Evolutionary conservation across 2,329 filamentous ascomycete species (phyloP), one percentile per base, ranked within the genome.

Genomic region (Leptographium galeiforme): DNA sequence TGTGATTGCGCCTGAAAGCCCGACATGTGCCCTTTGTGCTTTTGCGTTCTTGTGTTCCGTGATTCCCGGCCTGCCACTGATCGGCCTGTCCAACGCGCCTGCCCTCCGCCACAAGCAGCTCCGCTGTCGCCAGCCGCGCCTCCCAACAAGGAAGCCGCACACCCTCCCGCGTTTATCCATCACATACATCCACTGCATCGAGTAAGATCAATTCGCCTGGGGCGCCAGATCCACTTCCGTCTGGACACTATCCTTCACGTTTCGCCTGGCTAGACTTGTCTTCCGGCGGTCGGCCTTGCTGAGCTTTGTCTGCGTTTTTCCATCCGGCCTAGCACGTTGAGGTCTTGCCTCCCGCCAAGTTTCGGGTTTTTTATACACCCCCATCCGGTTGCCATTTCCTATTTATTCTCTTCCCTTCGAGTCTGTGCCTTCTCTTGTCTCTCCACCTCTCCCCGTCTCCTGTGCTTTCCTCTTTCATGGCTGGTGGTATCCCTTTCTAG

Each of bases 251-350:
- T 32, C 13, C 32, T 45, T 36, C 33, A 48, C n/a, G 45, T 48
- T 48, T 36, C 45, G 45, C 30, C 45, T 18, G 30, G 38, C 40
- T 25, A 45, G 43, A 33, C 13, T 45, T 52, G 18, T 46, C 33
- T 52, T 52, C 50, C 53, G 45, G 50, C 40, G 45, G 53, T 52
- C 49, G 53, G 50, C 45, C 43, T 45, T 6, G 2, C 34, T 36
- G 34, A 36, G 8, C 34, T 8, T 8, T 8, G 8, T 4, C 34
- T 36, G 8, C 8, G 8, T 41, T 40, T 40, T n/a, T 40, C 39
- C 11, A 40, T 13, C 39, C 39, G 39, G 39, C 39, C 39, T 40
- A 40, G 13, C 14, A 7, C 39, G 11, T 14, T 40, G 13, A 13
- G 13, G 14, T 40, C 39, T 40, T 41, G 40, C 40, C 40, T 41